Evolutionary conservation across 1,284 basidiomycete species (phyloP).

Genomic region (Exobasidium rhododendri): DNA sequence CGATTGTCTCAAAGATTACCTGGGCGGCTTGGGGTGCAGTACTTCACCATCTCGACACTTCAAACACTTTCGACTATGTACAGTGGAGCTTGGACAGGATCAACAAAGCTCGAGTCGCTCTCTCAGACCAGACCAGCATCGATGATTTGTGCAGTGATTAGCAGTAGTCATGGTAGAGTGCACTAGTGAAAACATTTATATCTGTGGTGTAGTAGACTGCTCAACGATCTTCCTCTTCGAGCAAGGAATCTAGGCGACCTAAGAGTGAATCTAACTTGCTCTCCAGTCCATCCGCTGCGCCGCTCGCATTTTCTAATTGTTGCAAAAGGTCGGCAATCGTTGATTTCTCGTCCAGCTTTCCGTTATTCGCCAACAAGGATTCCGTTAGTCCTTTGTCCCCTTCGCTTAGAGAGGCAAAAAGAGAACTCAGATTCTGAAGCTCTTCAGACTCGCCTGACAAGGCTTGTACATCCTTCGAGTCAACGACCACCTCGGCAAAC

Average conservation of each 20-base stretch:
- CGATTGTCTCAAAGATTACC: constrained; percentile 8
- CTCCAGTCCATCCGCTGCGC: constrained; percentile 31
- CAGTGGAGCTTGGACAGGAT: constrained; percentile 5
- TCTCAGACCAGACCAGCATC: background rate
- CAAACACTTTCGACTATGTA: constrained; percentile 1
- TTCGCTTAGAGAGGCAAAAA: constrained; percentile 8
- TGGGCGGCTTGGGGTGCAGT: constrained; percentile 12
- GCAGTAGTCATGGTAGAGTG: background rate
- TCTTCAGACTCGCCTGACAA: background rate
- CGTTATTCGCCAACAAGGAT: background rate
- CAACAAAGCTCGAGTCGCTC: background rate
- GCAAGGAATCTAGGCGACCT: constrained; percentile 21
- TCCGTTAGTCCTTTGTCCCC: constrained; percentile 11
- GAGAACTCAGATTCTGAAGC: background rate
- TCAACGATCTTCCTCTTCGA: constrained; percentile 10
- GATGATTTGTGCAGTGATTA: background rate
- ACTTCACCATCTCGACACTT: background rate
- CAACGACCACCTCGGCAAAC: background rate
- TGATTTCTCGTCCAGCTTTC: background rate
- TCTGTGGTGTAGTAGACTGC: background rate
- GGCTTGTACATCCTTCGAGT: background rate
- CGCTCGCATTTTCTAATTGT: constrained; percentile 23
- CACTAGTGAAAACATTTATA: too few species aligned
- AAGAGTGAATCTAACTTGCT: constrained; percentile 27
- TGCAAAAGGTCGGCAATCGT: constrained; percentile 22